Conservation (phyloP, 768 basidiomycete species). For the Psilocybe subaeruginosa region DNA sequence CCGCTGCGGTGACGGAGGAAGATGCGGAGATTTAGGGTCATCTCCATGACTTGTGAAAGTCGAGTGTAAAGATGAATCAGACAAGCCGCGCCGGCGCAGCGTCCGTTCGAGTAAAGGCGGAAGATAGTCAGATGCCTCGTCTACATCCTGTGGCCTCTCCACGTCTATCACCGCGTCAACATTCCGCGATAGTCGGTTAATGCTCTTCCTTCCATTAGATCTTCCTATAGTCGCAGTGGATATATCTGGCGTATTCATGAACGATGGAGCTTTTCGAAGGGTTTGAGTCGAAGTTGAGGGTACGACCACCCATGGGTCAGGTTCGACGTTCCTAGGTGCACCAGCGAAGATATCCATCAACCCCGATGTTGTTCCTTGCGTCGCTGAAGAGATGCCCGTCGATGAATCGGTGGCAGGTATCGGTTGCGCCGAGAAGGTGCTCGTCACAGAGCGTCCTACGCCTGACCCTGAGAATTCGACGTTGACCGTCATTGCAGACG, state of each 20-base stretch:
- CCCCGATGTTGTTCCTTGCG: constrained; percentile 25
- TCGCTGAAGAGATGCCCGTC: constrained; percentile 4
- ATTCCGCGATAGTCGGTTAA: constrained; percentile 54
- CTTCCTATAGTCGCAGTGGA: constrained; percentile 28
- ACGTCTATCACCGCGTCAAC: constrained; percentile 82
- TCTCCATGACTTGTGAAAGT: constrained; percentile 69
- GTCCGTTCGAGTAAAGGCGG: constrained; percentile 67
- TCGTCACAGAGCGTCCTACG: constrained; percentile 43
- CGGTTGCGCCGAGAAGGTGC: constrained; percentile 32
- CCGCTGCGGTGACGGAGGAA: constrained; percentile 20
- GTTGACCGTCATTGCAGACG: constrained; percentile 91
- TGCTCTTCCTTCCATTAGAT: constrained; percentile 21
- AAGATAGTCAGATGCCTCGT: constrained; percentile 43
- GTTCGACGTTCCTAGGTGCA: constrained; percentile 55
- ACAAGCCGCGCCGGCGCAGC: constrained; percentile 78
- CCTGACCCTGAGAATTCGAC: constrained; percentile 89
- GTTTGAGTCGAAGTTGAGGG: constrained; percentile 37
- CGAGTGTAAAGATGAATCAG: constrained; percentile 91
- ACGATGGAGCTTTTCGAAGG: constrained; percentile 32
- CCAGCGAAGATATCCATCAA: constrained; percentile 95
- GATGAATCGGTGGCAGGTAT: constrained; percentile 11
- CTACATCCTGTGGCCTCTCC: constrained; percentile 30
- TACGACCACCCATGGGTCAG: constrained; percentile 78
- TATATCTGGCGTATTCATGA: constrained; percentile 23
- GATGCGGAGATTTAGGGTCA: constrained; percentile 22